These are phyloP conservation scores for Sanghuangporus weigelae DNA, from an alignment of 1,284 basidiomycete genomes.

Conservation along the genomic window DNA sequence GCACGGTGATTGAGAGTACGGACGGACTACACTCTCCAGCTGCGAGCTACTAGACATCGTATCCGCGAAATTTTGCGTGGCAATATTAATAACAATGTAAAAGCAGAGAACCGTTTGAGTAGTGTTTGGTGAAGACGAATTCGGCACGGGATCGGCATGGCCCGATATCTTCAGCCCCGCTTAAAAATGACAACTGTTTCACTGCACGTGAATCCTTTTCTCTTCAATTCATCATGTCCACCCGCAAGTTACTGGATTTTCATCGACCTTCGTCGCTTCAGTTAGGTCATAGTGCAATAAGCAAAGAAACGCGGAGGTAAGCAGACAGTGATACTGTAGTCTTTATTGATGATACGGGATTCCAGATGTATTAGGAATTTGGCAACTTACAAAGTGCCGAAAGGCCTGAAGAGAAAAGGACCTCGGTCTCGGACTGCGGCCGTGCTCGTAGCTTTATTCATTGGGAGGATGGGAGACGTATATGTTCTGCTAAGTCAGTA, in stretches of 20 bases:
- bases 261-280: conserved; percentile 3
- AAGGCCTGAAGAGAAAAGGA: conserved; percentile 18
- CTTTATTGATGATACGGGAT: not conserved
- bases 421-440: conserved; percentile 61
- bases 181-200: not conserved
- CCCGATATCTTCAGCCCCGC: not conserved
- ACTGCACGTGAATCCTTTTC: not conserved
- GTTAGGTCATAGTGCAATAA: not conserved
- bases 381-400: conserved; percentile 45
- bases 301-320: conserved; percentile 8
- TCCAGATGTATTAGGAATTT: conserved; percentile 58
- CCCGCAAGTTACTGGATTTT: conserved; percentile 7
- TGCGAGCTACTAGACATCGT: not conserved
- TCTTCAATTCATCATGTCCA: not conserved
- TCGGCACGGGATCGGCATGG: not conserved
- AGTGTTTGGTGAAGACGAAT: not conserved
- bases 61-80: not conserved
- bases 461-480: conserved; percentile 74
- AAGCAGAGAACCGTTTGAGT: not conserved
- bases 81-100: no score
- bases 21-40: not conserved
- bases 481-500: conserved; percentile 77
- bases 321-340: not conserved
- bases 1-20: conserved; percentile 10
- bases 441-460: conserved; percentile 75